A percentile compares a stretch with the other conserved stretches of the same genome.
Evolutionary conservation across 2,329 filamentous ascomycete genomes (phyloP).

Genomic region (Ceratocystis variospora): DNA sequence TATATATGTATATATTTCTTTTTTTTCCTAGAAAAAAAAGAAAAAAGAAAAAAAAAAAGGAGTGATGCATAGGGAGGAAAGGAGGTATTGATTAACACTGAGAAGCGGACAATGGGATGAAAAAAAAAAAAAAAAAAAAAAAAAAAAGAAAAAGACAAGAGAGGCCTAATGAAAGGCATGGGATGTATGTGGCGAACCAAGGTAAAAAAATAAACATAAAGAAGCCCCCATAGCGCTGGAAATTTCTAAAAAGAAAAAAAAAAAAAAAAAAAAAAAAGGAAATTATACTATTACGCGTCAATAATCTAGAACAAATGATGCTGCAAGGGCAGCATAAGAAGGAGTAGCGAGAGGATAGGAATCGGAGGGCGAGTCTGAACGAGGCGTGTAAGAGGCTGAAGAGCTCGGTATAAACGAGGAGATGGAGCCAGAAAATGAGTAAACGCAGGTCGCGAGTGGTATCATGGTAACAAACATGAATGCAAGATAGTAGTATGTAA

Average conservation of each 20-base stretch:
- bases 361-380: neutral
- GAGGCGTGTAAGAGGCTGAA: neutral
- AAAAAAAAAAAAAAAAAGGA: constrained; percentile 10
- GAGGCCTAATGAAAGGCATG: too few relatives aligned
- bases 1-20: too few relatives aligned
- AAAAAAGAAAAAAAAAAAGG: too few relatives aligned
- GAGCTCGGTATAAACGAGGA: neutral
- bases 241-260: constrained; percentile 8
- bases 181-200: too few relatives aligned
- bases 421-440: neutral
- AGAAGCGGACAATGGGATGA: neutral
- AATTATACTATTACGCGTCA: constrained; percentile 5
- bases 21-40: too few relatives aligned
- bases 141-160: neutral
- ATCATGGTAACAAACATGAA: constrained; percentile 8
- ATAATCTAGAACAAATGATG: constrained; percentile 3
- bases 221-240: neutral
- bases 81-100: too few relatives aligned
- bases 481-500: neutral
- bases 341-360: neutral
- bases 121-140: neutral
- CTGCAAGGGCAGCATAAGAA: neutral
- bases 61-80: too few relatives aligned
- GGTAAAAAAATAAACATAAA: neutral
- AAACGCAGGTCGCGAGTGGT: neutral